Evolutionary conservation across 495 filamentous ascomycete genomes (phyloP), one percentile per base, ranked within the genome.

Genomic region (Penicillium atrosanguineum): DNA sequence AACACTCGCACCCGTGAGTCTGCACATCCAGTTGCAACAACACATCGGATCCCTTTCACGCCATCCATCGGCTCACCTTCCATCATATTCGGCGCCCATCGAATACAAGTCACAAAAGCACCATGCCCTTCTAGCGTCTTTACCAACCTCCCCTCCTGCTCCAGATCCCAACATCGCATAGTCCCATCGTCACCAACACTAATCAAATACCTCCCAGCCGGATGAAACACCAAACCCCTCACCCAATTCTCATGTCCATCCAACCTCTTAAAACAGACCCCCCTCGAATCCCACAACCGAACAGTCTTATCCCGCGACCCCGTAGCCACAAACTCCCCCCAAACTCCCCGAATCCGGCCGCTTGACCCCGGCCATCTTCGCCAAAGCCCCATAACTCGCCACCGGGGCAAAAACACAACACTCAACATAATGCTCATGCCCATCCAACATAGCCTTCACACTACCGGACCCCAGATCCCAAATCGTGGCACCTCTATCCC

Each of bases 231-330:
- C 8, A 97, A 63, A 1, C 77, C 88, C 16, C 88, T 80, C 1
- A 97, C 86, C 93, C 93, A 97, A 67, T 95, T 96, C 66, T 97
- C 91, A 64, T 97, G 93, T 3, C 93, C 93, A 4, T 84, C 69
- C n/a, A 97, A 76, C 1, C 88, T 93, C 70, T 90, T 96, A 57
- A 97, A 83, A 39, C 89, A 77, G 4, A 83, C 87, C 4, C 93
- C 93, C 46, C 89, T 78, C 2, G 81, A 77, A 65, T 95, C 88
- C 91, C 91, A 97, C 11, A 97, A 64, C 60, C 85, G 85, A 57
- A 97, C 95, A 0, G 83, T 89, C 69, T 95, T 96, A 65, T 97
- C 93, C 62, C 93, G 75, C 0, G 84, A 85, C 1, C 91, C 93
- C 0, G 93, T 96, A 1, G 92, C 93, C 57, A 96, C 79, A 64